phyloP scores from a whole-genome alignment of 495 filamentous ascomycete species.

The Xylaria acuta region DNA sequence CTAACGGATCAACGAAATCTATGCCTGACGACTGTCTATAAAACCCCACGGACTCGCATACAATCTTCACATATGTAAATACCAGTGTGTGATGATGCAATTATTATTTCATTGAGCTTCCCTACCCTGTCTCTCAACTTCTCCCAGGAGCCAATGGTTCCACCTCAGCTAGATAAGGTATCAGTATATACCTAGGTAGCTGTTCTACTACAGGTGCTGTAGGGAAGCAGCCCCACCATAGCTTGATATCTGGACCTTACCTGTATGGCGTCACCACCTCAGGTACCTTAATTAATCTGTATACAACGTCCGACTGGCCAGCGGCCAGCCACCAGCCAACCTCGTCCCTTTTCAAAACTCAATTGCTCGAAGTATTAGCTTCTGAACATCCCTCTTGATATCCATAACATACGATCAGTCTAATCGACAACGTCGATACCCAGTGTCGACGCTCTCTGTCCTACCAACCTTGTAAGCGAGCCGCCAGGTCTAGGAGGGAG shows the following conservation, averaged over 20 bases:
- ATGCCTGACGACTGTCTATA: too few species aligned
- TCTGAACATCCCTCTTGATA: not conserved
- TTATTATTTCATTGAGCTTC: not conserved
- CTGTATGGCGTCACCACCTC: conserved; percentile 22
- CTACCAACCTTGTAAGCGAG: not conserved
- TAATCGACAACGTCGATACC: not conserved
- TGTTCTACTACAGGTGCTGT: not conserved
- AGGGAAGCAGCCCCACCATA: conserved; percentile 4
- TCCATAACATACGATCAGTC: not conserved
- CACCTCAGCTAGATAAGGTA: too few species aligned
- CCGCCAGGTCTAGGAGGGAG: not conserved
- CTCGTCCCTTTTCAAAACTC: not conserved
- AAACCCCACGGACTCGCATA: too few species aligned
- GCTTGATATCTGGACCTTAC: not conserved
- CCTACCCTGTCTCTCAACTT: not conserved
- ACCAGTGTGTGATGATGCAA: not conserved
- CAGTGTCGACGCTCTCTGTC: not conserved
- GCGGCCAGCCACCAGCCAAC: conserved; percentile 31
- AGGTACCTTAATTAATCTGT: not conserved
- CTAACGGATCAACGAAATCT: too few species aligned
- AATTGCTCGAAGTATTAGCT: conserved; percentile 7
- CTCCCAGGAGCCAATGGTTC: not conserved
- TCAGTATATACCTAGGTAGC: too few species aligned
- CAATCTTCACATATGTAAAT: not conserved
- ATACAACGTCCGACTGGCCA: conserved; percentile 21